Base-by-base conservation (phyloP, 2,329 filamentous ascomycete genomes). In the Xylaria sp. region DNA sequence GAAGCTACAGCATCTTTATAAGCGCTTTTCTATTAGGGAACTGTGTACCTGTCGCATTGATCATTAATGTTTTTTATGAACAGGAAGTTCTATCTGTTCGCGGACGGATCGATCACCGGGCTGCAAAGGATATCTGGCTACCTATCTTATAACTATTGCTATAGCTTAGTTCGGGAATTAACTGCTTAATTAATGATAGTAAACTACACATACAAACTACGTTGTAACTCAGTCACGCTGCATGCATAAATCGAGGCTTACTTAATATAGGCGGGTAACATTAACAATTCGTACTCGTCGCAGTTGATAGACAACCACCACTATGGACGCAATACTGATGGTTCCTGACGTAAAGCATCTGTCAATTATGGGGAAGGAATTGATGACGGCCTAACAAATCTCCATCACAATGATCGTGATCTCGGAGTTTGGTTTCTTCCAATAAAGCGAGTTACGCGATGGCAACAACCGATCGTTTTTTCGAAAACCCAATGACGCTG, bases 381-480 rank as follows among this genome's bases (percentile, higher is more conserved):
- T 25, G 13, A 48, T 23, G 45, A 48, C 25, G 6, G 23, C 15
- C 45, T 7, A 48, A 23, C 20, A 48, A 5, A 25, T 5, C 12
- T 48, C 45, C 45, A 12, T 28, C 23, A 28, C 23, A 12, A 48
- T 48, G 45, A 12, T 15, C 18, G 25, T 2, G n/a, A n/a, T 30
- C 18, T 32, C 15, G 32, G 7, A n/a, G 28, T 20, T n/a, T n/a
- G 25, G 15, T 32, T 28, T 48, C 45, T 48, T 28, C 28, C 9
- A 18, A 48, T 36, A 55, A 36, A 36, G 9, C 15, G 52, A 36
- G 30, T 18, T 55, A 36, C 28, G 36, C 43, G 23, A 74, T 72
- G 71, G 52, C 62, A 32, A 62, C 65, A 10, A 56, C 64, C 7
- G 34, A 32, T 23, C 72, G 73, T 28, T 75, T 70, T 61, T 72